Evolutionary conservation across 2,329 filamentous ascomycete species (phyloP).

Genomic region (Cadophora malorum): DNA sequence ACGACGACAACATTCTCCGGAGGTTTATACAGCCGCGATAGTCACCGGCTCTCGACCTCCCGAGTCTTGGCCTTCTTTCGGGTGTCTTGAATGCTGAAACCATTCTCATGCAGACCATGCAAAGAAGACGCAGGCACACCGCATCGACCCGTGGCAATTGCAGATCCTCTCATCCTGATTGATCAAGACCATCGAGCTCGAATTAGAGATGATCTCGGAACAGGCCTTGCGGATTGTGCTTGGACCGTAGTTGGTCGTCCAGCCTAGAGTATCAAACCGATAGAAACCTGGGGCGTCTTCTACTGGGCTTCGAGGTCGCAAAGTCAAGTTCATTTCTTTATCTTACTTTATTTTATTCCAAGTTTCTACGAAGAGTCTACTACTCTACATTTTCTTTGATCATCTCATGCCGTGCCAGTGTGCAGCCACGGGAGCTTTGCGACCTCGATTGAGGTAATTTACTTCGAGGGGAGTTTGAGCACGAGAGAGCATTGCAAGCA

Average conservation of each 20-base stretch:
- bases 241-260: constrained; percentile 15
- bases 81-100: constrained; percentile 24
- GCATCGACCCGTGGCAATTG: constrained; percentile 16
- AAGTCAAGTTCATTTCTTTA: constrained; percentile 13
- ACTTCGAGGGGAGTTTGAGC: constrained; percentile 1
- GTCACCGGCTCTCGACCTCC: constrained; percentile 8
- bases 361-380: background rate
- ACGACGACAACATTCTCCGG: background rate
- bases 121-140: constrained; percentile 18
- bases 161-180: constrained; percentile 17
- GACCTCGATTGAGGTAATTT: constrained; percentile 30
- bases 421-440: constrained; percentile 24
- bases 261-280: constrained; percentile 21
- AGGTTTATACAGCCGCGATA: constrained; percentile 14
- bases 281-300: constrained; percentile 10
- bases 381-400: constrained; percentile 3
- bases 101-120: constrained; percentile 15
- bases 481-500: background rate
- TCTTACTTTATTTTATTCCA: constrained; percentile 7
- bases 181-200: background rate
- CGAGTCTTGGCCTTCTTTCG: constrained; percentile 19
- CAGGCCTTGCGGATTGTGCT: constrained; percentile 13
- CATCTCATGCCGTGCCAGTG: constrained; percentile 30
- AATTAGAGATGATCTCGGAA: background rate
- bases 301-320: constrained; percentile 13